A percentile compares a stretch with the other conserved stretches of the same genome.
Conservation (phyloP, 73 alveolate genomes). For the Tetrahymena malaccensis region DNA sequence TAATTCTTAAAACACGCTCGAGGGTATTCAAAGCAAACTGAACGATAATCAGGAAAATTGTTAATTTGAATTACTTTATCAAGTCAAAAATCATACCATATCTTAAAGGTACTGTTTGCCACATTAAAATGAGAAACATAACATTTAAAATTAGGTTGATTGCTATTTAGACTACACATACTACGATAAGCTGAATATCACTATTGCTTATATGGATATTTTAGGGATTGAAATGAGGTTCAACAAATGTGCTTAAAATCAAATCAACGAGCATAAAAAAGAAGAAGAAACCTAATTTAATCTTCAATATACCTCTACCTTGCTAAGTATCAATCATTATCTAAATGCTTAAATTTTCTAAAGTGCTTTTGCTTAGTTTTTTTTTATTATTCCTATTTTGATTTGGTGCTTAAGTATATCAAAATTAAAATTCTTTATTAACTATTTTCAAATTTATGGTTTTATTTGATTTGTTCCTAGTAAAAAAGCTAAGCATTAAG, state of each 20-base stretch:
- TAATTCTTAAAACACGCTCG: background rate
- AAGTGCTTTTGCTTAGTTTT: background rate
- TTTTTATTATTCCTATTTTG: background rate
- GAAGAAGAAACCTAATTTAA: background rate
- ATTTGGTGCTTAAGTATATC: background rate
- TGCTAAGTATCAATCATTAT: background rate
- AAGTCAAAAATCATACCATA: background rate
- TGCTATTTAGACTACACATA: background rate
- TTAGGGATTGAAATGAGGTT: background rate
- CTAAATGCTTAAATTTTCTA: background rate
- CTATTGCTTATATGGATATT: background rate
- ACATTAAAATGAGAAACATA: background rate
- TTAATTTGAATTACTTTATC: background rate
- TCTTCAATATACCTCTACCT: background rate
- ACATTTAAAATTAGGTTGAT: background rate
- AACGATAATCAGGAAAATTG: background rate
- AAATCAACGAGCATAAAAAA: background rate
- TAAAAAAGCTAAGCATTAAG: background rate
- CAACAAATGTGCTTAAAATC: background rate
- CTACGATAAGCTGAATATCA: background rate
- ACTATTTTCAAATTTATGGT: background rate
- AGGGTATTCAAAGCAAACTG: background rate
- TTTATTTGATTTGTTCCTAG: background rate
- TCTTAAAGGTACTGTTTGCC: background rate
- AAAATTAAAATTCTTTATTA: too few species aligned